Evolutionary conservation across 495 filamentous ascomycete species (phyloP), one percentile per base, ranked within the genome.

Genomic region (Annulohypoxylon nitens): DNA sequence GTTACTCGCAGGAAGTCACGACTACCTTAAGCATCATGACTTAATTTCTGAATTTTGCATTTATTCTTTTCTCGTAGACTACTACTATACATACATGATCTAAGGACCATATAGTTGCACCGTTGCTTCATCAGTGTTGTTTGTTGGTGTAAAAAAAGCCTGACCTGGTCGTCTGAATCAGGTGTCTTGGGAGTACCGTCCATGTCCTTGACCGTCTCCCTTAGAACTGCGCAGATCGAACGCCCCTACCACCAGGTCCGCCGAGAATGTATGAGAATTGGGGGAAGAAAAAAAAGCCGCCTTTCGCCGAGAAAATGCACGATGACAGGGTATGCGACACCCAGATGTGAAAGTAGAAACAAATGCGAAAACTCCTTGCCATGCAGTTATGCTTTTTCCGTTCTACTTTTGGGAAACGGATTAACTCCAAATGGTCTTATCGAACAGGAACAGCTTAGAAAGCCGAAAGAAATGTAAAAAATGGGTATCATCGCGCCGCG

Each of bases 41-140:
- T 47, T 47, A 20, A 47, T 47, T 47, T 47, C 16, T 20, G 36
- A 18, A 26, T 43, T 60, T 60, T 61, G 60, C 53, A 61, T 70
- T n/a, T n/a, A 73, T 70, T 72, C 47, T 48, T 53, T 64, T 61
- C 64, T 48, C 48, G 48, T 78, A 76, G 67, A 74, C 69, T 74
- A 73, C 70, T 69, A 67, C 61, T 76, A 78, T 73, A 78, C 71
- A 78, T 76, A 69, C 63, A 67, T 63, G 61, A 75, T 47, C 50
- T 68, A 64, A 36, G 65, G 67, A 72, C 34, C 68, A 75, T 71
- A 63, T 73, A 58, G 61, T 51, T 64, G 53, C 53, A 59, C 61
- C 59, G 25, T 71, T 61, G 64, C 73, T 68, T 75, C 63, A 54
- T 75, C 30, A 54, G 41, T 61, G 39, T 60, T 61, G 55, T 61